Conservation (phyloP, 352 stramenopile species). For the Pythium biforme region DNA sequence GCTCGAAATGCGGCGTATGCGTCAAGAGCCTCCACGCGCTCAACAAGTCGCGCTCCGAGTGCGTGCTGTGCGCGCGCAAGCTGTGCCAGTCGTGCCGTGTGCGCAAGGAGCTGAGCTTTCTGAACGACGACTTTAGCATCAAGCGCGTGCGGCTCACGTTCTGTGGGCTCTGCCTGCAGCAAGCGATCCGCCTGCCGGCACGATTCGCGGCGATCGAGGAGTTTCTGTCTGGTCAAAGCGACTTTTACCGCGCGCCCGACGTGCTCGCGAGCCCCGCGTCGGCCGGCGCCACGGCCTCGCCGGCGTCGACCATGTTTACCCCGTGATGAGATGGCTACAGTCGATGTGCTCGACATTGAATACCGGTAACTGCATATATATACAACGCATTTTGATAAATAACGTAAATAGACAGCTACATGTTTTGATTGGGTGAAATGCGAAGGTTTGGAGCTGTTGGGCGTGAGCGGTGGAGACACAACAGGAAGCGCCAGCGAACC, state of each 20-base stretch:
- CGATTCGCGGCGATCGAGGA: conserved; percentile 10
- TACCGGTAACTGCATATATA: not conserved
- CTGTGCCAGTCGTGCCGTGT: conserved; percentile 17
- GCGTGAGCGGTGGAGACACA: conserved; percentile 7
- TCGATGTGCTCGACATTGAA: not conserved
- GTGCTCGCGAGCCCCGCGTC: no score
- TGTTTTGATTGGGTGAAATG: conserved; percentile 8
- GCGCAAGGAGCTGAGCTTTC: conserved; percentile 15
- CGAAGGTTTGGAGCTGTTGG: not conserved
- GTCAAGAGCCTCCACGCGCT: conserved; percentile 9
- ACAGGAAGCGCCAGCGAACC: not conserved
- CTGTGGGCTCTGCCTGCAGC: conserved; percentile 15
- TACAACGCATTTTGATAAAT: not conserved
- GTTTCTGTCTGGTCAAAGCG: conserved; percentile 11
- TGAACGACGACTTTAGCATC: conserved; percentile 6
- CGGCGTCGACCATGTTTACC: not conserved
- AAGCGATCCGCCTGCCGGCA: conserved; percentile 15
- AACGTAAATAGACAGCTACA: not conserved
- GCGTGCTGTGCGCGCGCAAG: conserved; percentile 10
- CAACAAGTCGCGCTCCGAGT: conserved; percentile 13
- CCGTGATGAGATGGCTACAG: no score
- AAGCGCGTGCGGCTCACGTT: conserved; percentile 11
- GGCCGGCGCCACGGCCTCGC: no score
- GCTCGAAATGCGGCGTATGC: conserved; percentile 3
- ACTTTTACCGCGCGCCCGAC: conserved; percentile 12